Evolutionary conservation across 331 rosid species (phyloP), one percentile per base, ranked within the genome.

Genomic region (Rosa hybrid): DNA sequence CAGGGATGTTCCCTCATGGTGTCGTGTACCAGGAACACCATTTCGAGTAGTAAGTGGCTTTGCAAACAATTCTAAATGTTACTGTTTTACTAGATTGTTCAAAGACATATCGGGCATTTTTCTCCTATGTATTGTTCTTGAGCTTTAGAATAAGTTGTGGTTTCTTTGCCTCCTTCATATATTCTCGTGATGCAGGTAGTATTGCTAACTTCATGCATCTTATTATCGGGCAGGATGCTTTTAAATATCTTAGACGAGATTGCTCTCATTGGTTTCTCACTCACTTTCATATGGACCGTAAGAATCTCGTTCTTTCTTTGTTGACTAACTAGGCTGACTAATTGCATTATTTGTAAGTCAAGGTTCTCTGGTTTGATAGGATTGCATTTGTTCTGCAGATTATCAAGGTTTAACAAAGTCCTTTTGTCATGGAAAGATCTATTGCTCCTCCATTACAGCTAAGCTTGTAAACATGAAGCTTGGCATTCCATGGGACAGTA

Each of bases 281-380:
- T 82, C 98, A 94, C 86, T 94, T 94, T 81, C 98, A 94, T 77
- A 81, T 94, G 96, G 98, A 94, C 84, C 97, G 98, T 94, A 94
- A 53, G 59, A 53, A 53, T 53, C 20, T 53, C 8, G 2, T 45
- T 45, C 49, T 53, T 53, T 53, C 59, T 4, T 16, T 53, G n/a
- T 18, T 16, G 59, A 59, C 57, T 34, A 54, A 53, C 44, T 45
- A 3, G 16, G 13, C 71, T 34, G 14, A 39, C 48, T 77, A 74
- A 53, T 80, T 84, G 68, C 68, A 38, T n/a, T 20, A 18, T 77
- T 72, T 73, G 75, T 74, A 79, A 50, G 64, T 78, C 27, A 34
- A 71, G 77, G 63, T 45, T 75, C 9, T 83, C 72, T 56, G 80
- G 73, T 74, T 83, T 76, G 74, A 80, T 77, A 64, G 23, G 51